Evolutionary conservation across 2,329 filamentous ascomycete genomes (phyloP).

Genomic region (Pseudodiploospora longispora): DNA sequence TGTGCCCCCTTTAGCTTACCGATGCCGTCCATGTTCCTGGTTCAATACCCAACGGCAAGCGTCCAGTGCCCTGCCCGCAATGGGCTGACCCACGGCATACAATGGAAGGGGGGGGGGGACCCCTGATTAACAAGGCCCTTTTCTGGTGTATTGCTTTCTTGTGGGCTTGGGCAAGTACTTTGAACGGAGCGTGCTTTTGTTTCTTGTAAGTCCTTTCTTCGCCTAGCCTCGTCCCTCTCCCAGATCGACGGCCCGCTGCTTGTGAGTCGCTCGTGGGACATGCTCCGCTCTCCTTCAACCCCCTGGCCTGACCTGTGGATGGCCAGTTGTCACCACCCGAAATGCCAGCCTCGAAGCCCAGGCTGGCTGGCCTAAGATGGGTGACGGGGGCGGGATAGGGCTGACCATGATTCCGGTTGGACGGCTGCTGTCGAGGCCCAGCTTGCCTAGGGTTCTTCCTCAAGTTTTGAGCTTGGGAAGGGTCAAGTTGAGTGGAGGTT

Average conservation of each 20-base stretch:
- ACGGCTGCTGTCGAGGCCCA: constrained; percentile 7
- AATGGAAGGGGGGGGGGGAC: constrained; percentile 4
- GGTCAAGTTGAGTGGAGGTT: constrained; percentile 9
- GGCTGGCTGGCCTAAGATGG: constrained; percentile 8
- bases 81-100: constrained; percentile 2
- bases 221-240: constrained; percentile 8
- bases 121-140: constrained; percentile 7
- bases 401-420: constrained; percentile 10
- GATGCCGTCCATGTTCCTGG: too few relatives aligned
- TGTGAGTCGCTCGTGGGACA: constrained; percentile 3
- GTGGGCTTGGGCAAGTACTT: too few relatives aligned
- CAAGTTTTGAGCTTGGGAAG: constrained; percentile 16
- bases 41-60: too few relatives aligned
- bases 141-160: neutral
- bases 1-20: too few relatives aligned
- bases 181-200: too few relatives aligned
- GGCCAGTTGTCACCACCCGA: constrained; percentile 4
- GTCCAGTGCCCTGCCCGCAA: neutral
- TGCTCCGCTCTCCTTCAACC: neutral
- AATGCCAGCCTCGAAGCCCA: constrained; percentile 7
- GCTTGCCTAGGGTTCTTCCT: constrained; percentile 9
- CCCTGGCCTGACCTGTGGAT: constrained; percentile 1
- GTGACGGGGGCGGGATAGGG: constrained; percentile 9
- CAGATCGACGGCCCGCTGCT: constrained; percentile 8
- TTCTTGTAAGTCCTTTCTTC: neutral